Percentiles rank a stretch among this genome's conserved stretches.
phyloP scores from a whole-genome alignment of 208 protist species.

The Leishmania aethiopica region DNA sequence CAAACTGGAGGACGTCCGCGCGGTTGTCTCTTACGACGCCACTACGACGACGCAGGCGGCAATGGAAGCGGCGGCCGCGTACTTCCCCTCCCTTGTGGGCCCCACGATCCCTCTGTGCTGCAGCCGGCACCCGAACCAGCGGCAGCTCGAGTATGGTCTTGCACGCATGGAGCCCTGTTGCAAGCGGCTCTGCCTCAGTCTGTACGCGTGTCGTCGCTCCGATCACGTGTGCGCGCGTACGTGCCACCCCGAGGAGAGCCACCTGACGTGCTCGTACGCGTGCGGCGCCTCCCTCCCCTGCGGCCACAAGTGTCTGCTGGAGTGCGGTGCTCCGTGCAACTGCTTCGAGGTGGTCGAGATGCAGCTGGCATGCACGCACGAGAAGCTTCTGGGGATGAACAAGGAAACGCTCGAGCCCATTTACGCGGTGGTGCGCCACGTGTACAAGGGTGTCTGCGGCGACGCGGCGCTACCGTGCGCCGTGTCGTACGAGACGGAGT shows the following conservation, averaged over 20 bases:
- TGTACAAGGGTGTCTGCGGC: constrained; percentile 81
- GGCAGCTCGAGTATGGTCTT: constrained; percentile 68
- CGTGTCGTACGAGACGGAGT: constrained; percentile 80
- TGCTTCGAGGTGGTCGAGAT: constrained; percentile 79
- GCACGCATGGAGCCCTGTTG: constrained; percentile 47
- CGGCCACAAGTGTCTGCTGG: constrained; percentile 72
- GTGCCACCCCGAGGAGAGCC: constrained; percentile 64
- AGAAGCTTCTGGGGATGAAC: constrained; percentile 71
- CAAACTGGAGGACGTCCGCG: constrained; percentile 62
- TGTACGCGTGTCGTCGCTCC: constrained; percentile 54
- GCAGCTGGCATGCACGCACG: constrained; percentile 68
- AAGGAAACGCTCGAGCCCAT: constrained; percentile 68
- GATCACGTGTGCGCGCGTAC: constrained; percentile 63
- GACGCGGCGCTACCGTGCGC: constrained; percentile 68
- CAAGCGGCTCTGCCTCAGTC: constrained; percentile 59
- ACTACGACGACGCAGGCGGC: constrained; percentile 5
- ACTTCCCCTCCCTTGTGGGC: constrained; percentile 68
- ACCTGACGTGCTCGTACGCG: constrained; percentile 60
- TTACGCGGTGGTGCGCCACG: constrained; percentile 72
- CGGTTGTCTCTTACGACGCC: constrained; percentile 40
- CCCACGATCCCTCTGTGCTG: constrained; percentile 78
- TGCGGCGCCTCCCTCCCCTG: constrained; percentile 66
- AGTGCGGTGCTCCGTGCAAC: constrained; percentile 70
- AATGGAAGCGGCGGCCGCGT: constrained; percentile 14
- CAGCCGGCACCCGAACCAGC: constrained; percentile 67